Conservation (phyloP, 192 early-diverging fungal genomes). For the Coemansia javaensis region DNA sequence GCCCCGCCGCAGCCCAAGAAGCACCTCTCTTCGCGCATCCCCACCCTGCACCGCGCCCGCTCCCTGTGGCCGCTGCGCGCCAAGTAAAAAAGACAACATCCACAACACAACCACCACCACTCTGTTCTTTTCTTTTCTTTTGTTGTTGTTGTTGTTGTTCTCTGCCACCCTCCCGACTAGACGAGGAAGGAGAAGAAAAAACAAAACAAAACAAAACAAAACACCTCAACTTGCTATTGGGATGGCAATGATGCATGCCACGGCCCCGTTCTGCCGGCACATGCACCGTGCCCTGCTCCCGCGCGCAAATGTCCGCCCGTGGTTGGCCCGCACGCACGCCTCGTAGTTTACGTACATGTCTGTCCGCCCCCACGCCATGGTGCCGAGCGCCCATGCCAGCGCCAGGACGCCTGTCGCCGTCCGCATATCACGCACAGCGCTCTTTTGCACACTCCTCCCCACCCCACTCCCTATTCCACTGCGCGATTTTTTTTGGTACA, state of each 20-base stretch:
- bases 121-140: neutral
- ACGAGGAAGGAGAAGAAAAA: no score
- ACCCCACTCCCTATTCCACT: no score
- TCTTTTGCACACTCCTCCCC: no score
- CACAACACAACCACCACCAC: no score
- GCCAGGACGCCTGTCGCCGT: no score
- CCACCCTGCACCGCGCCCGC: constrained; percentile 28
- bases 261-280: constrained; percentile 24
- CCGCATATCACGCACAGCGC: no score
- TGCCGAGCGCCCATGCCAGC: no score
- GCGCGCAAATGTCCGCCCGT: constrained; percentile 4
- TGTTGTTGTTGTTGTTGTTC: neutral
- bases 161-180: no score
- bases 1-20: constrained; percentile 1
- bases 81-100: no score
- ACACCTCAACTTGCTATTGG: neutral
- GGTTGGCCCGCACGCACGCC: constrained; percentile 27
- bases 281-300: constrained; percentile 12
- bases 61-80: constrained; percentile 32
- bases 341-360: constrained; percentile 36
- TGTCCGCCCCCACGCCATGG: no score
- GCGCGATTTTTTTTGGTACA: no score
- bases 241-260: neutral
- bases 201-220: no score
- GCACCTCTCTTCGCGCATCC: constrained; percentile 12